Evolutionary conservation across 768 basidiomycete species (phyloP).

Genomic region (Crepidotus variabilis): DNA sequence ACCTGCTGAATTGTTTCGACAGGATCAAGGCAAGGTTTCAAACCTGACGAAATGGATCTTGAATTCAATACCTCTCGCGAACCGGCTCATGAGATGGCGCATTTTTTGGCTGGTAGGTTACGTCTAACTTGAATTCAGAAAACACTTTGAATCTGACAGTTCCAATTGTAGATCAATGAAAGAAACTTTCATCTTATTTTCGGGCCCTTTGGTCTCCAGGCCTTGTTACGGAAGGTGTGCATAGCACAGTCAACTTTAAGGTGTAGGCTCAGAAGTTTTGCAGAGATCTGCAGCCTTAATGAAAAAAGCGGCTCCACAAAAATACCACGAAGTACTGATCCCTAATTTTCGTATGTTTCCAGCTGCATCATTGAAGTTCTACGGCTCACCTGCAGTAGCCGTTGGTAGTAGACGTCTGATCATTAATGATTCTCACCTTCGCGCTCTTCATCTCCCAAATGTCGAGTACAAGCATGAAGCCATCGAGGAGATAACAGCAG

Average conservation of each 20-base stretch:
- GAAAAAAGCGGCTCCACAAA: slow-evolving; percentile 33
- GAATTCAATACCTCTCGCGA: not conserved
- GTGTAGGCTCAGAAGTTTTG: slow-evolving; percentile 6
- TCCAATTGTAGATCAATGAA: no score
- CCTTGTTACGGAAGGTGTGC: no score
- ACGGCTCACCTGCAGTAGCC: slow-evolving; percentile 64
- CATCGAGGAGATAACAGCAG: slow-evolving; percentile 34
- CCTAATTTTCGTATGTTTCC: slow-evolving; percentile 42
- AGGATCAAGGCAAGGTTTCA: not conserved
- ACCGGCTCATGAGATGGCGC: slow-evolving; percentile 1
- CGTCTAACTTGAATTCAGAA: not conserved
- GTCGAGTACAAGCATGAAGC: slow-evolving; percentile 37
- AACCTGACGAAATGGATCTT: not conserved
- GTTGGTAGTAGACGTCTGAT: slow-evolving; percentile 75
- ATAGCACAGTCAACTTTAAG: no score
- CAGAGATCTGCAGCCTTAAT: slow-evolving; percentile 30
- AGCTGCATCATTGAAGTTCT: slow-evolving; percentile 40
- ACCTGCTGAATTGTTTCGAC: no score
- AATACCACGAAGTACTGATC: slow-evolving; percentile 40
- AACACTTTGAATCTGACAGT: not conserved
- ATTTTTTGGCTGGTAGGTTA: slow-evolving; percentile 3
- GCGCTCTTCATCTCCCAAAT: slow-evolving; percentile 42
- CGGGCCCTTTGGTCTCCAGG: not conserved
- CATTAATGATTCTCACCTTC: slow-evolving; percentile 44
- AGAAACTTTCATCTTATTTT: slow-evolving; percentile 2